Conservation (phyloP, 2,329 filamentous ascomycete genomes). For the Blastomyces parvus region DNA sequence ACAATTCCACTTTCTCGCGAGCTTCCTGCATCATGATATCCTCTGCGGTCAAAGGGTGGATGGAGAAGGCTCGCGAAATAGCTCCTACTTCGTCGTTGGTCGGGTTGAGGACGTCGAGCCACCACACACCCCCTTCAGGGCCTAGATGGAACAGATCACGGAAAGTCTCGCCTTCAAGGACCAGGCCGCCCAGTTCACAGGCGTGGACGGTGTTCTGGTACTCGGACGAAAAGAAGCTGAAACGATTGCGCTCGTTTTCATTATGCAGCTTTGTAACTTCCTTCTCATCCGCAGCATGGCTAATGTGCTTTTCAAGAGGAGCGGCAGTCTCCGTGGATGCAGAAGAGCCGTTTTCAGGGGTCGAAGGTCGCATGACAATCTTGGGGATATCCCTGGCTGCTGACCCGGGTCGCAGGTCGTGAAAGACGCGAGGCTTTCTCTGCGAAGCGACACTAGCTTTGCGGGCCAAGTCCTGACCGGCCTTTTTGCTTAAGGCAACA, state of each 20-base stretch:
- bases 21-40: conserved; percentile 94
- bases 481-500: conserved; percentile 53
- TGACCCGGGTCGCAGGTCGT: conserved; percentile 47
- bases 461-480: conserved; percentile 32
- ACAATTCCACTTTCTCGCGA: conserved; percentile 96
- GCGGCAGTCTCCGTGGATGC: conserved; percentile 23
- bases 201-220: conserved; percentile 90
- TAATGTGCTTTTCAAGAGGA: conserved; percentile 27
- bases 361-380: conserved; percentile 24
- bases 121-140: conserved; percentile 80
- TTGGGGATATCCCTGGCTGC: conserved; percentile 25
- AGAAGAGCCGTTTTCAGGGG: conserved; percentile 21
- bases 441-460: conserved; percentile 44
- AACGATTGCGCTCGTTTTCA: conserved; percentile 61
- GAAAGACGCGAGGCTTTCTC: conserved; percentile 46
- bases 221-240: conserved; percentile 94
- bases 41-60: conserved; percentile 91
- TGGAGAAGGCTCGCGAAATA: conserved; percentile 87
- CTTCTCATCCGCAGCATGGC: conserved; percentile 26
- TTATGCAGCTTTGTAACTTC: conserved; percentile 31
- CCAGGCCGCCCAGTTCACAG: conserved; percentile 73
- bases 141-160: conserved; percentile 72
- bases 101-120: conserved; percentile 88
- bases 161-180: conserved; percentile 82
- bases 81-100: conserved; percentile 79